Percentiles rank a stretch among this genome's conserved stretches.
Conservation (phyloP, 2,329 filamentous ascomycete species). For the Aspergillus flavus region DNA sequence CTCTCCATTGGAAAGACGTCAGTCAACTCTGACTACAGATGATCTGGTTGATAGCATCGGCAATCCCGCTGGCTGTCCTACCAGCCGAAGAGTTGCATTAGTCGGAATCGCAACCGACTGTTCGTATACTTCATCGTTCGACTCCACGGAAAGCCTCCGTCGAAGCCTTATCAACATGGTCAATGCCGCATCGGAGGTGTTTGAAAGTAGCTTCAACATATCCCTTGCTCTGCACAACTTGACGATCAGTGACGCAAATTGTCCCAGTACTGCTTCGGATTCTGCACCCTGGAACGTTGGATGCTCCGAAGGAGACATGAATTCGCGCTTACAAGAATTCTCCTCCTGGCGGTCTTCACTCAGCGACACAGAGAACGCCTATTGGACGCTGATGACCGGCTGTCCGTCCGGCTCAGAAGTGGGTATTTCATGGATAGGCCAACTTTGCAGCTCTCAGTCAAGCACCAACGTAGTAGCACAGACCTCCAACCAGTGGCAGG, state of each 20-base stretch:
- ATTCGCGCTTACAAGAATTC: constrained; percentile 64
- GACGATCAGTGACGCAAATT: constrained; percentile 71
- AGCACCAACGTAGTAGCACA: constrained; percentile 81
- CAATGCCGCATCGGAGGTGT: constrained; percentile 80
- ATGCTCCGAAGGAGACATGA: constrained; percentile 21
- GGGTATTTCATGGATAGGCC: constrained; percentile 78
- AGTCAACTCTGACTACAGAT: not conserved
- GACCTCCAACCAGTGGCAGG: constrained; percentile 85
- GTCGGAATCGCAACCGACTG: constrained; percentile 91
- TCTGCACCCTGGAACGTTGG: constrained; percentile 38
- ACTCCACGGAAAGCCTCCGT: constrained; percentile 54
- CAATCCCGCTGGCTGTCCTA: constrained; percentile 75
- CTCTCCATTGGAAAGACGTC: not conserved
- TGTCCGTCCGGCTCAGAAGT: constrained; percentile 81
- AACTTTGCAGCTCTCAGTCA: constrained; percentile 61
- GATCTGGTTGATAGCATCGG: constrained; percentile 71
- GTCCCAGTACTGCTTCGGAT: constrained; percentile 66
- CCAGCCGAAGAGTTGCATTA: constrained; percentile 80
- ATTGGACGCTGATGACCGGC: constrained; percentile 84
- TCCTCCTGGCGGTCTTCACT: constrained; percentile 78
- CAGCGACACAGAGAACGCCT: constrained; percentile 72
- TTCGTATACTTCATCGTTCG: constrained; percentile 74
- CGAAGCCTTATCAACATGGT: constrained; percentile 57
- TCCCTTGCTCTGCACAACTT: constrained; percentile 83
- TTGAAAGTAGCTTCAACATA: constrained; percentile 89